Conservation (phyloP, 2,329 filamentous ascomycete genomes). For the Fusarium sp. region DNA sequence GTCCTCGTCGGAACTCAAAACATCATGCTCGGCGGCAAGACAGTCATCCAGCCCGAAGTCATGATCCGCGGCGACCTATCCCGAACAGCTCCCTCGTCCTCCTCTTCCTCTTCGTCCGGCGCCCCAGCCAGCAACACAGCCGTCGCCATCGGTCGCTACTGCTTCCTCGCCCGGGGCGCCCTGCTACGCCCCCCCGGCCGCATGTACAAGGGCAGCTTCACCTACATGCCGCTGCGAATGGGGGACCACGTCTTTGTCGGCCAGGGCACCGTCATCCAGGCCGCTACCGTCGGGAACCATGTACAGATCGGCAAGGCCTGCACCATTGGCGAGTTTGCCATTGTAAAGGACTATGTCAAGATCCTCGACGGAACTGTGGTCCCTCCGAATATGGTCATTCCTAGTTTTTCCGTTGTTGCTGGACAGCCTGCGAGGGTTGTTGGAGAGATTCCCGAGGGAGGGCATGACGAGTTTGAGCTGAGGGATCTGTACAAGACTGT, state of each 20-base stretch:
- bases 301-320: slow-evolving; percentile 85
- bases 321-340: slow-evolving; percentile 86
- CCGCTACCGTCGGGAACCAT: slow-evolving; percentile 85
- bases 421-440: slow-evolving; percentile 83
- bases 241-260: slow-evolving; percentile 96
- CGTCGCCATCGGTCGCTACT: slow-evolving; percentile 91
- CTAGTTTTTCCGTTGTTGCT: slow-evolving; percentile 91
- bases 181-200: slow-evolving; percentile 86
- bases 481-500: slow-evolving; percentile 74
- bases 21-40: slow-evolving; percentile 96
- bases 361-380: slow-evolving; percentile 88
- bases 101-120: slow-evolving; percentile 54
- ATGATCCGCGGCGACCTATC: slow-evolving; percentile 93
- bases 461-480: slow-evolving; percentile 72
- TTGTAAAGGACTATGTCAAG: slow-evolving; percentile 93
- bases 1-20: slow-evolving; percentile 95
- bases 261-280: slow-evolving; percentile 79
- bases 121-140: slow-evolving; percentile 69
- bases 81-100: slow-evolving; percentile 63
- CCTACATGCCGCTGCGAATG: slow-evolving; percentile 90
- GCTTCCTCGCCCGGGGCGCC: slow-evolving; percentile 83
- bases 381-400: slow-evolving; percentile 89
- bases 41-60: slow-evolving; percentile 94
- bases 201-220: slow-evolving; percentile 81
- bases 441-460: slow-evolving; percentile 82